phyloP scores from a whole-genome alignment of 2,329 filamentous ascomycete genomes.

The Ophiostoma populinum region DNA sequence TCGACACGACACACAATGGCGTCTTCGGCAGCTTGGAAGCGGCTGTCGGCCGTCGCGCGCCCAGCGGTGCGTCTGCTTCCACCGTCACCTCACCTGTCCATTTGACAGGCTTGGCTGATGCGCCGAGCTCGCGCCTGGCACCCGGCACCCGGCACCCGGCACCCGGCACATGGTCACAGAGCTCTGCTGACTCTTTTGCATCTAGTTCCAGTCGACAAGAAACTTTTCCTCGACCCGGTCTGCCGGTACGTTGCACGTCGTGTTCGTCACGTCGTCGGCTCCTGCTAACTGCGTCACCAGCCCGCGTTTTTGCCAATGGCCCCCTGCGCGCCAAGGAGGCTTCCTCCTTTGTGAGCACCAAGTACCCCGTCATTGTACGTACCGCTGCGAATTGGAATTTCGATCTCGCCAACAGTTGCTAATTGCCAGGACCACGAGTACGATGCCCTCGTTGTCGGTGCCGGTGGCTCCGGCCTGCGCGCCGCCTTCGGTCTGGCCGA shows the following conservation, averaged over 20 bases:
- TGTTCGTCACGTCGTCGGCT: too few species aligned
- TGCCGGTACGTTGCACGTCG: conserved; percentile 52
- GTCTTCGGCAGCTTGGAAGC: conserved; percentile 11
- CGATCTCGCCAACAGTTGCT: neutral
- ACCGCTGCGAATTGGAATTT: neutral
- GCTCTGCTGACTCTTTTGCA: neutral
- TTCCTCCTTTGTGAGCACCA: conserved; percentile 66
- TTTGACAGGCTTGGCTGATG: too few species aligned
- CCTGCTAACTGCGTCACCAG: too few species aligned
- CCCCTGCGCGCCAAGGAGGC: conserved; percentile 88
- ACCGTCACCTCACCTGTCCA: neutral
- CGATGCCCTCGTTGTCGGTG: conserved; percentile 87
- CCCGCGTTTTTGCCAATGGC: conserved; percentile 70
- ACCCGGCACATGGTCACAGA: neutral
- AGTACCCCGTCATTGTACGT: conserved; percentile 85
- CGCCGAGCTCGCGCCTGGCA: too few species aligned
- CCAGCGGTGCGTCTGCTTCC: conserved; percentile 10
- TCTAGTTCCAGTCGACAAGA: conserved; percentile 25
- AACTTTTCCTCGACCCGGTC: conserved; percentile 77
- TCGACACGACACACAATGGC: conserved; percentile 6
- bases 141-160: too few species aligned
- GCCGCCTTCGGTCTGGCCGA: conserved; percentile 75
- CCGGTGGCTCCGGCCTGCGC: conserved; percentile 65
- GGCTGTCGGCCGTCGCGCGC: conserved; percentile 10
- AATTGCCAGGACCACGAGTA: conserved; percentile 77